These are phyloP conservation scores for Grosmannia clavigera DNA, from an alignment of 2,329 filamentous ascomycete species.

Conservation along the genomic window DNA sequence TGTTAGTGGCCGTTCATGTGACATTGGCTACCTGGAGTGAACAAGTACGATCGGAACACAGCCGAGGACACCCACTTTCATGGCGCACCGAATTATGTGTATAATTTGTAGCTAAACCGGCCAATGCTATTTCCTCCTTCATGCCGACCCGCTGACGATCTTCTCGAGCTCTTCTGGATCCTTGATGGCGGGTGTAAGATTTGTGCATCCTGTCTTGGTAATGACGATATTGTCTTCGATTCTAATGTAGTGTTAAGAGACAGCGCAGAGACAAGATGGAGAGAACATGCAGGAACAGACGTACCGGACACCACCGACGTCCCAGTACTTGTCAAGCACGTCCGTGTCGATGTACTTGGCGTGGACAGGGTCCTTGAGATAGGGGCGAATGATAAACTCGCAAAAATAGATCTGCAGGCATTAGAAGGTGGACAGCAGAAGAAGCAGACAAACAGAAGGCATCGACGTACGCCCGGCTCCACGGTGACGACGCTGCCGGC, in stretches of 20 bases:
- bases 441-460: neutral
- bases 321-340: constrained; percentile 69
- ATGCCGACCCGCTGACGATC: constrained; percentile 26
- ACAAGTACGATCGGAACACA: too few species aligned
- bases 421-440: neutral
- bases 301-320: constrained; percentile 61
- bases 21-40: too few species aligned
- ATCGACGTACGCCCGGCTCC: constrained; percentile 64
- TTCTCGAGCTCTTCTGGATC: constrained; percentile 45
- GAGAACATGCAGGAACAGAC: constrained; percentile 15
- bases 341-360: constrained; percentile 62
- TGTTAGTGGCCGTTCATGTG: too few species aligned
- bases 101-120: neutral
- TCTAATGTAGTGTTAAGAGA: constrained; percentile 14
- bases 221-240: constrained; percentile 55
- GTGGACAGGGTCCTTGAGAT: constrained; percentile 58
- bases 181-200: constrained; percentile 53
- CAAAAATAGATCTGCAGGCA: constrained; percentile 67
- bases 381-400: constrained; percentile 74
- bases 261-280: neutral
- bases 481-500: constrained; percentile 81
- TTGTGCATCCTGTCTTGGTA: constrained; percentile 47
- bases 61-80: too few species aligned
- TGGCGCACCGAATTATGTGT: too few species aligned
- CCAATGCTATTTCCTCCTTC: neutral